Percentiles rank a stretch among this genome's conserved stretches.
Evolutionary conservation across 1,139 yeast species (phyloP).

Genomic region (Hyphopichia buzzinii): DNA sequence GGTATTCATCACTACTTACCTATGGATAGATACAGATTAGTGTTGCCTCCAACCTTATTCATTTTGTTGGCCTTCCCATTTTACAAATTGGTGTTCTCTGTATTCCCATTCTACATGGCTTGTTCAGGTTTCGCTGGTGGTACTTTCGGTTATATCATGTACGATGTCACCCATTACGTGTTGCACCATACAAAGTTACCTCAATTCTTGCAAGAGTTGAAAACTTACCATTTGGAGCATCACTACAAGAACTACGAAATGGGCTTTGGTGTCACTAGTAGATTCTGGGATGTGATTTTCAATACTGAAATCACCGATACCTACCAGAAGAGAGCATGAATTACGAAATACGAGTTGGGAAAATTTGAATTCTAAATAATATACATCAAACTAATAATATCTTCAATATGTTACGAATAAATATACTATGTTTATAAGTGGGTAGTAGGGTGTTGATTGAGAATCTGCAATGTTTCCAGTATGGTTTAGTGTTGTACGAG

Average conservation of each 20-base stretch:
- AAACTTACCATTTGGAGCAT: slow-evolving; percentile 91
- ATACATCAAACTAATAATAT: too few species aligned
- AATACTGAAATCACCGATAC: slow-evolving; percentile 57
- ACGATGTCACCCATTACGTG: slow-evolving; percentile 83
- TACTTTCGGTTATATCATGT: slow-evolving; percentile 84
- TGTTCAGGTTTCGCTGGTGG: slow-evolving; percentile 85
- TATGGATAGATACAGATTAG: slow-evolving; percentile 90
- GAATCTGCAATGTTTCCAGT: too few species aligned
- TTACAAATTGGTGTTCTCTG: slow-evolving; percentile 34
- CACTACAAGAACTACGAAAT: slow-evolving; percentile 95
- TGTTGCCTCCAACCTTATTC: slow-evolving; percentile 92
- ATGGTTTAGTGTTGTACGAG: too few species aligned
- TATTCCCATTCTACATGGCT: slow-evolving; percentile 47
- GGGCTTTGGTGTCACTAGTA: slow-evolving; percentile 93
- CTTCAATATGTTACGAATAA: too few species aligned
- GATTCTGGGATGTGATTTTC: slow-evolving; percentile 91
- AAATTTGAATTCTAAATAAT: too few species aligned
- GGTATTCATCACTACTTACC: slow-evolving; percentile 98
- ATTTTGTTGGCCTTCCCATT: slow-evolving; percentile 44
- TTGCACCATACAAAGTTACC: slow-evolving; percentile 88
- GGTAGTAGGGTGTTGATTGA: too few species aligned
- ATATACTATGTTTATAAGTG: too few species aligned
- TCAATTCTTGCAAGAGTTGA: slow-evolving; percentile 66
- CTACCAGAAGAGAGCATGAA: slow-evolving; percentile 30
- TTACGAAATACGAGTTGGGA: too few species aligned